Evolutionary conservation across 495 filamentous ascomycete genomes (phyloP).

Genomic region (Clavariopsis aquatica): DNA sequence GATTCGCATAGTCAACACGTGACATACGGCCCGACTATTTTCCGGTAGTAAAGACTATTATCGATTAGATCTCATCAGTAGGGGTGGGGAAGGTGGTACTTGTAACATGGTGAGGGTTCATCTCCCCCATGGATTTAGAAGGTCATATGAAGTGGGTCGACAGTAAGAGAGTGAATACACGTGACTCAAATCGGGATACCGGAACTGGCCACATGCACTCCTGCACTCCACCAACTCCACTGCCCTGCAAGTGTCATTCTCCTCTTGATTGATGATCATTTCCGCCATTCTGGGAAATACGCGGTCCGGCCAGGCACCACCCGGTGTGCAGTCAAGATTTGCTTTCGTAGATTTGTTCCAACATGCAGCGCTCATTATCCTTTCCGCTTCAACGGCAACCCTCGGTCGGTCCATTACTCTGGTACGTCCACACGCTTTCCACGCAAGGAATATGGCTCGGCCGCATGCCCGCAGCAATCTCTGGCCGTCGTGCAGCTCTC

Average conservation of each 20-base stretch:
- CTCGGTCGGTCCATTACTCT: conserved; percentile 2
- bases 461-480: conserved; percentile 1
- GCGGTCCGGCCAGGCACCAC: not conserved
- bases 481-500: conserved; percentile 14
- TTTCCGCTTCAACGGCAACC: conserved; percentile 7
- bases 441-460: conserved; percentile 8
- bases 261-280: not conserved
- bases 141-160: not conserved
- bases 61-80: too few relatives aligned
- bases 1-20: too few relatives aligned
- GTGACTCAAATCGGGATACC: not conserved
- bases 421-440: conserved; percentile 12
- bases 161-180: not conserved
- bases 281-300: not conserved
- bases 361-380: not conserved
- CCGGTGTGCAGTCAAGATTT: not conserved
- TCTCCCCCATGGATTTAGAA: not conserved
- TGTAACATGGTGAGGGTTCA: not conserved
- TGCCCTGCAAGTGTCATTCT: not conserved
- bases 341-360: conserved; percentile 1
- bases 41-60: not conserved
- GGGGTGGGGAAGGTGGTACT: too few relatives aligned
- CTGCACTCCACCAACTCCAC: not conserved
- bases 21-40: not conserved
- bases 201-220: not conserved